These are phyloP conservation scores for Neurospora pannonica DNA, from an alignment of 495 filamentous ascomycete species.

Conservation along the genomic window DNA sequence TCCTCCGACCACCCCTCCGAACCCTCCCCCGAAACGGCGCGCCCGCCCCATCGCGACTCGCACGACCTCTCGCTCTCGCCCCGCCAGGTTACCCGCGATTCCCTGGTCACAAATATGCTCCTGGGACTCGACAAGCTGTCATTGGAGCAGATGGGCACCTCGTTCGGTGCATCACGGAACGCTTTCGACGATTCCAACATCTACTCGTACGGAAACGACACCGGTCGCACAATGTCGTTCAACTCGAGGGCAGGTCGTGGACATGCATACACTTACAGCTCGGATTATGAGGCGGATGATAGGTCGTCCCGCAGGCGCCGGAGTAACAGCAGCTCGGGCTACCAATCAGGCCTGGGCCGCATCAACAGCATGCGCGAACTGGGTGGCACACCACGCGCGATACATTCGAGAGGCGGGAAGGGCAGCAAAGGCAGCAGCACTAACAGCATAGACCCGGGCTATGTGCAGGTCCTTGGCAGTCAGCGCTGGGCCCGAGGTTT, in stretches of 20 bases:
- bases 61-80: slow-evolving; percentile 78
- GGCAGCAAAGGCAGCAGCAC: slow-evolving; percentile 65
- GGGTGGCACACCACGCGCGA: slow-evolving; percentile 20
- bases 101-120: slow-evolving; percentile 86
- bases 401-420: slow-evolving; percentile 47
- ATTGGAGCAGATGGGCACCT: slow-evolving; percentile 37
- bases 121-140: slow-evolving; percentile 77
- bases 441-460: slow-evolving; percentile 59
- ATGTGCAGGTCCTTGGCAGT: slow-evolving; percentile 42
- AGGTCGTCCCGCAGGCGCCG: slow-evolving; percentile 55
- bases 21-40: slow-evolving; percentile 19
- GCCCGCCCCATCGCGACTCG: slow-evolving; percentile 50
- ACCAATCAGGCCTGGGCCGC: slow-evolving; percentile 50
- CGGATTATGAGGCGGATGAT: slow-evolving; percentile 58
- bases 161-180: slow-evolving; percentile 10
- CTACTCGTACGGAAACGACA: slow-evolving; percentile 19
- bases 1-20: background rate
- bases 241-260: slow-evolving; percentile 37
- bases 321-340: slow-evolving; percentile 74
- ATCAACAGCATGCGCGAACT: slow-evolving; percentile 53
- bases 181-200: slow-evolving; percentile 21
- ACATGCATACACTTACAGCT: slow-evolving; percentile 67
- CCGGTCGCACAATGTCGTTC: slow-evolving; percentile 24
- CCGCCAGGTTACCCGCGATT: slow-evolving; percentile 68
- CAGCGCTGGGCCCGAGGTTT: slow-evolving; percentile 48